Percentiles rank a stretch among this genome's conserved stretches.
These are phyloP conservation scores for Aspergillus glaucus DNA, from an alignment of 2,329 filamentous ascomycete genomes.

Conservation along the genomic window DNA sequence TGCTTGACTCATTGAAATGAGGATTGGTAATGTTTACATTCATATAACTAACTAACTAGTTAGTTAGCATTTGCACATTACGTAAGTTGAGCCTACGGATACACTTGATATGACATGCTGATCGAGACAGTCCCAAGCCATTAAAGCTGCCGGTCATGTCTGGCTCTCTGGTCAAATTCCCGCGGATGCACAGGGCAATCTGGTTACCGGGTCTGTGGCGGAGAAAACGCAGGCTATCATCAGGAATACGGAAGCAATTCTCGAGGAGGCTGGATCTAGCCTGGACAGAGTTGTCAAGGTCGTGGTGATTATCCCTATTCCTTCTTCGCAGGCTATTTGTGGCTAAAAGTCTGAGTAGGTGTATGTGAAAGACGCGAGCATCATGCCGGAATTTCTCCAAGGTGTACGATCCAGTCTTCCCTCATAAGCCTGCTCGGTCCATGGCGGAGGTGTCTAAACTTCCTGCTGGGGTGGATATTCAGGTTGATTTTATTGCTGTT, in stretches of 20 bases:
- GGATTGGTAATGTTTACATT: no score
- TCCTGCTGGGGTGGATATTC: slow-evolving; percentile 7
- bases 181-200: slow-evolving; percentile 49
- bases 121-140: slow-evolving; percentile 28
- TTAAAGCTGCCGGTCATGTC: slow-evolving; percentile 55
- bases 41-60: not conserved
- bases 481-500: no score
- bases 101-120: no score
- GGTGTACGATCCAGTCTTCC: slow-evolving; percentile 8
- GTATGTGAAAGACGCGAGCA: slow-evolving; percentile 12
- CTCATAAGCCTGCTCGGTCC: slow-evolving; percentile 9
- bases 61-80: not conserved
- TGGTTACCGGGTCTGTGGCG: slow-evolving; percentile 38
- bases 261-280: slow-evolving; percentile 65
- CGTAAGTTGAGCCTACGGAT: not conserved
- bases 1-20: no score
- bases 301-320: slow-evolving; percentile 28
- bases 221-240: slow-evolving; percentile 46
- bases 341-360: not conserved
- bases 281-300: slow-evolving; percentile 75
- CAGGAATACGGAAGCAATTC: slow-evolving; percentile 65
- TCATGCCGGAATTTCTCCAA: slow-evolving; percentile 9
- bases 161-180: slow-evolving; percentile 67
- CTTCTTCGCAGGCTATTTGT: no score
- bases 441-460: slow-evolving; percentile 10